Evolutionary conservation across 1,284 basidiomycete genomes (phyloP).

Genomic region (Cryptococcus maquisensis): DNA sequence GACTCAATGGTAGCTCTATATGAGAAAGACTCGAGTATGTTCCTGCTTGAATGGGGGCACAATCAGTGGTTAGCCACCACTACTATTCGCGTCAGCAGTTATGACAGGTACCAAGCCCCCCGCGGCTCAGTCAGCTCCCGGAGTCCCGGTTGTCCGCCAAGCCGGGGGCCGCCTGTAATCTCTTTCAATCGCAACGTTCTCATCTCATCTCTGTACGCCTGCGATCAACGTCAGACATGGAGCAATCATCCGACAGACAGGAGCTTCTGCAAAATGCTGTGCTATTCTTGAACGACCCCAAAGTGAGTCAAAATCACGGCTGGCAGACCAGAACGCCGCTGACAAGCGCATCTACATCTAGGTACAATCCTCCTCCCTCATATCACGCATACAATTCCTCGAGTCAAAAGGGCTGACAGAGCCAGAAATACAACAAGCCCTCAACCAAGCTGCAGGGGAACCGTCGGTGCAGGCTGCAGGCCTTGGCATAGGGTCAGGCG

Average conservation of each 20-base stretch:
- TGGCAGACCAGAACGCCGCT: background rate
- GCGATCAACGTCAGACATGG: background rate
- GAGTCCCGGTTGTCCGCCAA: too few relatives aligned
- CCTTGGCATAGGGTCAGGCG: background rate
- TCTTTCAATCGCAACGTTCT: too few relatives aligned
- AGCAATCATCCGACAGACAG: conserved; percentile 49
- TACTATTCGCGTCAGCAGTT: too few relatives aligned
- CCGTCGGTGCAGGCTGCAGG: background rate
- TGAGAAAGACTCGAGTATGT: too few relatives aligned
- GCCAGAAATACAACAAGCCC: conserved; percentile 80
- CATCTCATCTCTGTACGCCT: too few relatives aligned
- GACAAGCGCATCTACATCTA: conserved; percentile 6
- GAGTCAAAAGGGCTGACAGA: conserved; percentile 85
- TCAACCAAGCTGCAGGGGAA: conserved; percentile 57
- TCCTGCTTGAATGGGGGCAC: too few relatives aligned
- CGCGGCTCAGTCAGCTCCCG: too few relatives aligned
- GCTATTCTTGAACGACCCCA: conserved; percentile 65
- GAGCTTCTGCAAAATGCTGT: conserved; percentile 76
- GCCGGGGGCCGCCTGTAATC: too few relatives aligned
- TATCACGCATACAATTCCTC: conserved; percentile 85
- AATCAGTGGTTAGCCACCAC: too few relatives aligned
- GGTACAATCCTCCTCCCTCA: conserved; percentile 63
- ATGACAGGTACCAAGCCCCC: too few relatives aligned
- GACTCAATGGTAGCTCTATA: too few relatives aligned
- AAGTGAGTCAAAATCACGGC: conserved; percentile 23